Evolutionary conservation across 257 asterid genomes (phyloP).

Genomic region (Solanum clarkiae): DNA sequence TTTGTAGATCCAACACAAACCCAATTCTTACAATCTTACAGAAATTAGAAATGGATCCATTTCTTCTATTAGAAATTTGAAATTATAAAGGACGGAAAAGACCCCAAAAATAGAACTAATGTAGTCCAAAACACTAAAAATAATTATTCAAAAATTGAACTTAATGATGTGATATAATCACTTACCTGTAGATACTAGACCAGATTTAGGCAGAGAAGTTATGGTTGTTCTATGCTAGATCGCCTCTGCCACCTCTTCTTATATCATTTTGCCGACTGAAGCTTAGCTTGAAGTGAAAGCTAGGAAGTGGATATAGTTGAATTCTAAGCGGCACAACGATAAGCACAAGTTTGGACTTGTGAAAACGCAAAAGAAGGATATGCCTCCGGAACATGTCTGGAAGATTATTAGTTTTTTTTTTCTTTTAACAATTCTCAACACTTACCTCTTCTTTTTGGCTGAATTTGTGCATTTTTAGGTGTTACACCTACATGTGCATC

Average conservation of each 20-base stretch:
- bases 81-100: no score
- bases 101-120: no score
- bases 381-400: conserved; percentile 97
- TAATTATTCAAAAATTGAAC: no score
- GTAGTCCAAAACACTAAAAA: no score
- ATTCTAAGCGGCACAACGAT: conserved; percentile 79
- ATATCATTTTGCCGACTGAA: conserved; percentile 82
- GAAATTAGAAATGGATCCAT: no score
- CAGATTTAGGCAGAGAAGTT: no score
- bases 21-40: no score
- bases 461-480: neutral
- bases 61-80: no score
- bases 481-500: no score
- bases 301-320: conserved; percentile 93
- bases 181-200: no score
- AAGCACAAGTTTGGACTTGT: conserved; percentile 92
- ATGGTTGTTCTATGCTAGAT: neutral
- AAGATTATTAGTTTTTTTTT: conserved; percentile 61
- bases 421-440: neutral
- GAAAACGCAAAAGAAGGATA: conserved; percentile 98
- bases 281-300: conserved; percentile 93
- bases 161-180: no score
- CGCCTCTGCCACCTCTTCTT: conserved; percentile 55
- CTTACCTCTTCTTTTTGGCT: neutral
- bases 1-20: no score